Evolutionary conservation across 495 filamentous ascomycete genomes (phyloP).

Genomic region (Amorphotheca resinae): DNA sequence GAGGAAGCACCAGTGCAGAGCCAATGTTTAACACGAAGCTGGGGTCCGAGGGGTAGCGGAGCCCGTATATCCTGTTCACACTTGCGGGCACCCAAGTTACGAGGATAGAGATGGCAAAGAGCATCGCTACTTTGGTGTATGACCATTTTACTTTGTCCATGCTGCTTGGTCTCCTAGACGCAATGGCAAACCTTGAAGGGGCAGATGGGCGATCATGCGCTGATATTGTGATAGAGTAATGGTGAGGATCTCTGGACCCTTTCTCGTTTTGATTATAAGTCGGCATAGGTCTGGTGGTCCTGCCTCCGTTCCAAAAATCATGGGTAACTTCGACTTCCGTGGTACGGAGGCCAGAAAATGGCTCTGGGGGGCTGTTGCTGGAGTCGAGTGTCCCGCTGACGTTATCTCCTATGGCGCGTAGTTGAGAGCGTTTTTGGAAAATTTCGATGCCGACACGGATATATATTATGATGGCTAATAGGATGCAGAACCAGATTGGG

Average conservation of each 20-base stretch:
- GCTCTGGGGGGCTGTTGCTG: background rate
- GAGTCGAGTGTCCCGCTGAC: background rate
- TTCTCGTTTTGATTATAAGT: no score
- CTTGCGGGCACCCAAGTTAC: slow-evolving; percentile 78
- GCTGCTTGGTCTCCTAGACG: no score
- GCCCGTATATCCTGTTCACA: slow-evolving; percentile 61
- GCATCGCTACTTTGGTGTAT: slow-evolving; percentile 67
- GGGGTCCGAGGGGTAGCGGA: slow-evolving; percentile 41
- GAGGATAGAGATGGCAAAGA: slow-evolving; percentile 68
- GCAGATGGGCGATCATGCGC: background rate
- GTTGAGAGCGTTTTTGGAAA: slow-evolving; percentile 39
- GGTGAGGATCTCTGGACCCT: no score
- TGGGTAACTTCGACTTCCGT: slow-evolving; percentile 9
- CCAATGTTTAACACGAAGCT: slow-evolving; percentile 58
- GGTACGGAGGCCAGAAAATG: slow-evolving; percentile 3
- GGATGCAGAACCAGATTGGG: no score
- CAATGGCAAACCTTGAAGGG: background rate
- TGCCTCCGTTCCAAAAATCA: slow-evolving; percentile 1
- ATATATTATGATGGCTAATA: no score
- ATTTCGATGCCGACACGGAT: slow-evolving; percentile 42
- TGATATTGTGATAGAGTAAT: slow-evolving; percentile 3
- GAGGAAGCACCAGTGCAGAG: slow-evolving; percentile 61
- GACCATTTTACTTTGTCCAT: slow-evolving; percentile 53
- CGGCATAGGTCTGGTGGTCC: no score
- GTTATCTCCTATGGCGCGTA: slow-evolving; percentile 31